Percentiles rank a stretch among this genome's conserved stretches.
These are phyloP conservation scores for Monilinia aucupariae DNA, from an alignment of 2,329 filamentous ascomycete species.

Conservation along the genomic window DNA sequence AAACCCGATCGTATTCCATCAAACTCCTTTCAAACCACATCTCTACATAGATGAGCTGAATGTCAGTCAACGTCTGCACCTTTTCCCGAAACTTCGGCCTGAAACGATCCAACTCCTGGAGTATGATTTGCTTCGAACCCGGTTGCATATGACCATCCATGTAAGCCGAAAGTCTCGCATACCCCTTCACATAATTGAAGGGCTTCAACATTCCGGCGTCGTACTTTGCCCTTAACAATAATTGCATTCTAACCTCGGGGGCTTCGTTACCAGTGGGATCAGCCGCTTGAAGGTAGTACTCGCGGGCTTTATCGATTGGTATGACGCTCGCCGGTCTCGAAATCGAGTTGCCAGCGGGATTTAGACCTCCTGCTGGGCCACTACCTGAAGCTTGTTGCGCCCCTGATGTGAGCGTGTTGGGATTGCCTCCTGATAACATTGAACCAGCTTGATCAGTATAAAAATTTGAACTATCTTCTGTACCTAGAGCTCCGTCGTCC, in stretches of 20 bases:
- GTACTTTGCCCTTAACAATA: conserved; percentile 90
- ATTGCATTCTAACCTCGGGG: conserved; percentile 91
- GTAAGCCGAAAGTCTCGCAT: conserved; percentile 81
- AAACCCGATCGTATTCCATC: conserved; percentile 97
- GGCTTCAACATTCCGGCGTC: conserved; percentile 91
- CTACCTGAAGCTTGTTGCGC: conserved; percentile 34
- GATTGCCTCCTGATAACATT: conserved; percentile 45
- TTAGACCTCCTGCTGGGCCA: conserved; percentile 26
- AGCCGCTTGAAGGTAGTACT: conserved; percentile 96
- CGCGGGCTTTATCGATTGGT: conserved; percentile 58
- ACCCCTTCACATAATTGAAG: conserved; percentile 98
- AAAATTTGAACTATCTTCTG: conserved; percentile 59
- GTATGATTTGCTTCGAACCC: conserved; percentile 80
- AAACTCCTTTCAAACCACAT: conserved; percentile 98
- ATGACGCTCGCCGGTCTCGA: conserved; percentile 56
- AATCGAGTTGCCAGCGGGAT: conserved; percentile 48
- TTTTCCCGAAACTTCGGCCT: conserved; percentile 93
- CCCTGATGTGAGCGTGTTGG: conserved; percentile 36
- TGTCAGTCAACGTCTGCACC: conserved; percentile 85
- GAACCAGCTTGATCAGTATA: conserved; percentile 52
- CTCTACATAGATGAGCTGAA: conserved; percentile 90
- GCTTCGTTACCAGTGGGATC: conserved; percentile 83
- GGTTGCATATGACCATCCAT: conserved; percentile 85
- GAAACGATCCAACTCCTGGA: conserved; percentile 87
- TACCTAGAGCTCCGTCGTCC: conserved; percentile 70